Conservation (phyloP, 148 eudicot species). For the Vaccinium darrowii region DNA sequence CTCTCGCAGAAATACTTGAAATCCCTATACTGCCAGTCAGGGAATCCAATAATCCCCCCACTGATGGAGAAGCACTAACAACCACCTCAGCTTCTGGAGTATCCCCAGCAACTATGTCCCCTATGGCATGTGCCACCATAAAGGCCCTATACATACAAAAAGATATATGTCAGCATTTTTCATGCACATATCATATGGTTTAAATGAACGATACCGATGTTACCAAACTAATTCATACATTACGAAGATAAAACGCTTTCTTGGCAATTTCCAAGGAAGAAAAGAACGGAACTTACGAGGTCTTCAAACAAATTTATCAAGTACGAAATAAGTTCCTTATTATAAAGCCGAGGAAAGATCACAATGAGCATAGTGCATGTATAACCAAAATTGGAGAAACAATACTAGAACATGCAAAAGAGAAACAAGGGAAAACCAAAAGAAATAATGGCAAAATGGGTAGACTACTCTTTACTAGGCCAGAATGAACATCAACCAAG, state of each 20-base stretch:
- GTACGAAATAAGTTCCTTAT: not conserved
- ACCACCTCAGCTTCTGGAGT: slow-evolving; percentile 76
- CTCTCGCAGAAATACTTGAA: slow-evolving; percentile 77
- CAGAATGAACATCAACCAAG: too few relatives aligned
- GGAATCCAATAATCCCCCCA: slow-evolving; percentile 94
- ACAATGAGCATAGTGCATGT: not conserved
- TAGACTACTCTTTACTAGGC: too few relatives aligned
- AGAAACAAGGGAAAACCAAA: not conserved
- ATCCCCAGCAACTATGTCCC: slow-evolving; percentile 80
- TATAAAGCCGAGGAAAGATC: not conserved
- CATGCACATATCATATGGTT: not conserved
- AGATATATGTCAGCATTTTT: not conserved
- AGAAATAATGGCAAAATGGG: too few relatives aligned
- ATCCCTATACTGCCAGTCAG: slow-evolving; percentile 95
- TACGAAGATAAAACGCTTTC: not conserved
- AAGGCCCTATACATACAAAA: slow-evolving; percentile 57
- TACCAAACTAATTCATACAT: not conserved
- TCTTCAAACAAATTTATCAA: not conserved
- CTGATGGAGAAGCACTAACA: slow-evolving; percentile 70
- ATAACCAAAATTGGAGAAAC: not conserved
- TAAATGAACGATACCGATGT: not conserved
- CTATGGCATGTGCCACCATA: slow-evolving; percentile 75
- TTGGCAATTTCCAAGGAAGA: slow-evolving; percentile 1
- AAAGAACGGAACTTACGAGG: not conserved
- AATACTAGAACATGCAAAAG: not conserved